Evolutionary conservation across 805 yeast genomes (phyloP).

Genomic region (Cyberlindnera mycetangii): DNA sequence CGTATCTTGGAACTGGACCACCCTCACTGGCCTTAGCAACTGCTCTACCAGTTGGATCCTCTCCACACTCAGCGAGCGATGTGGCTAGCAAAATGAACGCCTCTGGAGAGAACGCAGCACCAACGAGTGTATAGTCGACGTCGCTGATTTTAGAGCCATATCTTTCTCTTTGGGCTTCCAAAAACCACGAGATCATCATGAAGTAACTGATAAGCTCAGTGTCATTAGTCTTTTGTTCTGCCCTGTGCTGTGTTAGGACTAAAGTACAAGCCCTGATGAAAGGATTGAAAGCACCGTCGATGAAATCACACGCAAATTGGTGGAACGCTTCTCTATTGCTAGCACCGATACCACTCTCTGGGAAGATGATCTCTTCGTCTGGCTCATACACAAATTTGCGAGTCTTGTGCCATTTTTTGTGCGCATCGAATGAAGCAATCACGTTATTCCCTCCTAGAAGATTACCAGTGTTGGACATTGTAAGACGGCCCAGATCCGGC

Average conservation of each 20-base stretch:
- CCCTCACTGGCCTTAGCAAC: not conserved
- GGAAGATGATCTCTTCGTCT: constrained; percentile 30
- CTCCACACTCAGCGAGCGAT: constrained; percentile 3
- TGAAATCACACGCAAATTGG: constrained; percentile 52
- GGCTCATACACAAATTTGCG: constrained; percentile 26
- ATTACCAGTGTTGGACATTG: constrained; percentile 74
- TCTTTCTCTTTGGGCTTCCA: constrained; percentile 55
- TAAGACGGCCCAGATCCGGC: constrained; percentile 52
- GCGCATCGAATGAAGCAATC: constrained; percentile 60
- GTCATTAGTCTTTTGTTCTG: constrained; percentile 6
- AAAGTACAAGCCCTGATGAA: constrained; percentile 52
- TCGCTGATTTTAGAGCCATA: constrained; percentile 26
- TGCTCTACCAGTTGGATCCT: not conserved
- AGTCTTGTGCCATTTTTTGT: constrained; percentile 62
- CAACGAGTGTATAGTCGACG: constrained; percentile 43
- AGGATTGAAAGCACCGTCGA: constrained; percentile 74
- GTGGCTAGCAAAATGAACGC: constrained; percentile 48
- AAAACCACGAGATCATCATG: constrained; percentile 69
- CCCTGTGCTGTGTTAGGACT: constrained; percentile 40
- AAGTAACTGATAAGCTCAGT: constrained; percentile 42
- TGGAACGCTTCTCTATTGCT: constrained; percentile 11
- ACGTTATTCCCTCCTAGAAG: constrained; percentile 48
- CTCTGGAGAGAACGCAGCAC: constrained; percentile 58
- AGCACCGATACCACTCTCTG: constrained; percentile 26
- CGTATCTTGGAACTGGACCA: constrained; percentile 35